Percentiles rank a stretch among this genome's conserved stretches.
Conservation (phyloP, 1,284 basidiomycete genomes). For the Phlebopus sp. region DNA sequence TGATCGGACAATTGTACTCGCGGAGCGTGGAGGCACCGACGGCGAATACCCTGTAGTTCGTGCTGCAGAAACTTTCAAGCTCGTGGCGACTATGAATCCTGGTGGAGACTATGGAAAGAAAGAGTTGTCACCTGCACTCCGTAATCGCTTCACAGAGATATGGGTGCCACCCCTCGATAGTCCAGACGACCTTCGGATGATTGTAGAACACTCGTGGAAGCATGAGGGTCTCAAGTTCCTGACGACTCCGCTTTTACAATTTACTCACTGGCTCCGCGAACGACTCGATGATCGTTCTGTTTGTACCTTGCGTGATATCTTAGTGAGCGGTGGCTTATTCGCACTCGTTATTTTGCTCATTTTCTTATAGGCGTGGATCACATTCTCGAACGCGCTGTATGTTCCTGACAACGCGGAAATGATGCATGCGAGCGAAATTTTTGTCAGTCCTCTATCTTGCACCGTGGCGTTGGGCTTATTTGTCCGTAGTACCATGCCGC, state of each 20-base stretch:
- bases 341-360: slow-evolving; percentile 10
- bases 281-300: slow-evolving; percentile 68
- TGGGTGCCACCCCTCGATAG: slow-evolving; percentile 93
- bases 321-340: slow-evolving; percentile 51
- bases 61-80: slow-evolving; percentile 75
- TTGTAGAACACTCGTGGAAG: slow-evolving; percentile 76
- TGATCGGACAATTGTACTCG: slow-evolving; percentile 85
- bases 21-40: slow-evolving; percentile 85
- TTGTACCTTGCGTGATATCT: slow-evolving; percentile 83
- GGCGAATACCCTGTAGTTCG: slow-evolving; percentile 66
- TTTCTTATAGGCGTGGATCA: slow-evolving; percentile 78
- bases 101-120: slow-evolving; percentile 99
- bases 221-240: slow-evolving; percentile 54
- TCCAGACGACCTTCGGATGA: slow-evolving; percentile 74
- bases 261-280: slow-evolving; percentile 77
- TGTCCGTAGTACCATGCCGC: slow-evolving; percentile 76
- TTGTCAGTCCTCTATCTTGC: slow-evolving; percentile 53
- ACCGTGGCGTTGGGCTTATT: slow-evolving; percentile 9
- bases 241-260: slow-evolving; percentile 73
- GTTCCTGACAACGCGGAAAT: slow-evolving; percentile 30
- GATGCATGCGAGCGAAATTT: slow-evolving; percentile 54
- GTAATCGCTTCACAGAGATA: slow-evolving; percentile 99
- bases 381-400: slow-evolving; percentile 76
- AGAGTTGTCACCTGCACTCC: slow-evolving; percentile 93
- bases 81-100: slow-evolving; percentile 99